These are phyloP conservation scores for Pleodorina starrii DNA, from an alignment of 139 green algal genomes.

Conservation along the genomic window DNA sequence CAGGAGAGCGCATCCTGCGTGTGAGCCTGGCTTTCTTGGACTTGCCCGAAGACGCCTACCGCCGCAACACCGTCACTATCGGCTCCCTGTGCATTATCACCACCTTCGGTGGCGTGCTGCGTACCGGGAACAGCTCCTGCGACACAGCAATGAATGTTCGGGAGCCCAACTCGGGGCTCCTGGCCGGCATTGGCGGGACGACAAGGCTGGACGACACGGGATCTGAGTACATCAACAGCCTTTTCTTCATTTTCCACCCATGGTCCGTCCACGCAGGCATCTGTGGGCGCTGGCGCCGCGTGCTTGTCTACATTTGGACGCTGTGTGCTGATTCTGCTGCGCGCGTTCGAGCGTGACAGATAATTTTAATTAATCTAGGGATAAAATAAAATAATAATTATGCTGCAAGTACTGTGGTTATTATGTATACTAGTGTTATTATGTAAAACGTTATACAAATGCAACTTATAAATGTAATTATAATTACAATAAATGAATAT, in stretches of 20 bases:
- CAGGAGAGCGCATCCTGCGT: constrained; percentile 4
- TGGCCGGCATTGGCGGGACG: constrained; percentile 5
- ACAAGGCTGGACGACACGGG: constrained; percentile 15
- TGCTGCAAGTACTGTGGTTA: too few species aligned
- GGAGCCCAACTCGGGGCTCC: not conserved
- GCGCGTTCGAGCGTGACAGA: not conserved
- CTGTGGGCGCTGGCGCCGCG: too few species aligned
- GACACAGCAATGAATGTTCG: not conserved
- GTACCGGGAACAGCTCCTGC: not conserved
- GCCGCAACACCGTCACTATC: constrained; percentile 9
- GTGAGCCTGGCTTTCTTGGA: constrained; percentile 6
- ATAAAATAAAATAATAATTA: not conserved
- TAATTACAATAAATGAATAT: too few species aligned
- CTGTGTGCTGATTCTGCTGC: not conserved
- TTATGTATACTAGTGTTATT: too few species aligned
- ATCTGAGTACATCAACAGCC: constrained; percentile 3
- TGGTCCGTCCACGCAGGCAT: not conserved
- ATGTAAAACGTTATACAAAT: too few species aligned
- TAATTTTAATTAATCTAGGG: not conserved
- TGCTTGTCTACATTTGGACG: too few species aligned
- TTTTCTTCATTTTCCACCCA: constrained; percentile 31
- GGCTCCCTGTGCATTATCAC: constrained; percentile 15
- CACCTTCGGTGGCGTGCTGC: constrained; percentile 1
- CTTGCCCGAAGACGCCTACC: not conserved
- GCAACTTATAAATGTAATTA: too few species aligned